Percentiles rank a stretch among this genome's conserved stretches.
phyloP scores from a whole-genome alignment of 2,329 filamentous ascomycete species.

The Talaromyces pinophilus region DNA sequence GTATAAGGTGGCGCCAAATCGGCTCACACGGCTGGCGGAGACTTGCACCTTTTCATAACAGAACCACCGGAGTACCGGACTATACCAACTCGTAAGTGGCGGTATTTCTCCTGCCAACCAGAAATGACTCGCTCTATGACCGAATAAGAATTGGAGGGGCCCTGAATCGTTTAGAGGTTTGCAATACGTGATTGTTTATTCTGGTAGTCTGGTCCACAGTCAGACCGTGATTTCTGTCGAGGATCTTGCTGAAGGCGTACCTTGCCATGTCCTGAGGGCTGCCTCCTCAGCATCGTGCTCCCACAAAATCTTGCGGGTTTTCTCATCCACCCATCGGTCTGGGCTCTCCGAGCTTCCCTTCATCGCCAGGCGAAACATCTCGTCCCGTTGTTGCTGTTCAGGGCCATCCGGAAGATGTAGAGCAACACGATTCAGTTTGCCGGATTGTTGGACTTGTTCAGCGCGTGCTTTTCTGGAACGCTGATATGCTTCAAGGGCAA shows the following conservation, averaged over 20 bases:
- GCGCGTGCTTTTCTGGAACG: constrained; percentile 42
- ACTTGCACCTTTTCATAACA: neutral
- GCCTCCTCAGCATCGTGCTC: constrained; percentile 41
- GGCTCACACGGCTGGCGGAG: neutral
- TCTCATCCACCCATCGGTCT: constrained; percentile 67
- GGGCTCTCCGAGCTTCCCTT: constrained; percentile 41
- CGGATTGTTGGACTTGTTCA: constrained; percentile 42
- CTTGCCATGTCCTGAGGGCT: constrained; percentile 34
- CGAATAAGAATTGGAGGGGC: neutral
- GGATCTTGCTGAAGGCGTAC: constrained; percentile 8
- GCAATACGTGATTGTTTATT: constrained; percentile 16
- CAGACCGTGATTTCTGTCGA: neutral
- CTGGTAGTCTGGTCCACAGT: neutral
- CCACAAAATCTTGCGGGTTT: constrained; percentile 57
- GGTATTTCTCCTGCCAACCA: neutral
- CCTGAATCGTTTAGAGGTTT: constrained; percentile 24
- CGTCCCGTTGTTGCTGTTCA: constrained; percentile 46
- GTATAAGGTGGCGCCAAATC: neutral
- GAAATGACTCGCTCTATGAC: neutral
- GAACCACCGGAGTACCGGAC: neutral
- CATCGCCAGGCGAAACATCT: constrained; percentile 34
- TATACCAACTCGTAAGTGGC: neutral
- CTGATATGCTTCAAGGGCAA: constrained; percentile 41
- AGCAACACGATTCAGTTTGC: constrained; percentile 38
- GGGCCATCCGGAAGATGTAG: constrained; percentile 44